Base-by-base conservation (phyloP, 495 filamentous ascomycete species). In the Penicillium taxi region DNA sequence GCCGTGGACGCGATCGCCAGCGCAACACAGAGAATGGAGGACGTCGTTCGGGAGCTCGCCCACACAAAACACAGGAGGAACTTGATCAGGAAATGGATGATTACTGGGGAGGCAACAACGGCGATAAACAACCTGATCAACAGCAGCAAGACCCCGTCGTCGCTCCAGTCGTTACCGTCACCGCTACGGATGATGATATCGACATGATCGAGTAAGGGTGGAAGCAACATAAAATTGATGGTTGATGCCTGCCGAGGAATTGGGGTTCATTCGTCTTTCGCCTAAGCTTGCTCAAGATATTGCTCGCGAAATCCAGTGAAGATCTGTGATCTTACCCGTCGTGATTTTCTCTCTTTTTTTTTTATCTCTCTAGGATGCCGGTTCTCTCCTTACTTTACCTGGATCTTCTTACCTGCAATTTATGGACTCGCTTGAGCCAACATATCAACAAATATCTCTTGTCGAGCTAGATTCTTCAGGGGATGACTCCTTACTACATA, bases 21-120 rank as follows among this genome's bases (percentile, higher is more conserved):
- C 50, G 50, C 39, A 59, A 51, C 53, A 58, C 56, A 20, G 59
- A 53, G 55, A 53, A 53, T 26, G 59, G 63, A 20, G 58, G 55
- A 30, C 64, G 56, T 35, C 62, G 56, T 32, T 39, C 50, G 23
- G 58, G 46, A 38, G 67, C 59, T 17, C 73, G 90, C 33, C 81
- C 81, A 2, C 82, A 76, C 56, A 95, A 94, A 75, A 95, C 89
- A 5, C 83, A 87, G 33, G 85, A 93, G 48, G 84, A 96, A 53
- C 67, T 96, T 25, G 90, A 96, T 53, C 81, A 82, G 23, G 90
- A 96, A 66, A 96, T 96, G 90, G 88, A 78, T 22, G 86, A 94
- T 52, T 96, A 96, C 61, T 96, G 84, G 69, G 72, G 73, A 23
- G 55, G 56, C 13, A 64, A 59, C 15, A 36, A 52, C 26, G 47